Evolutionary conservation across 1,284 basidiomycete species (phyloP).

Genomic region (Laetiporus sulphureus): DNA sequence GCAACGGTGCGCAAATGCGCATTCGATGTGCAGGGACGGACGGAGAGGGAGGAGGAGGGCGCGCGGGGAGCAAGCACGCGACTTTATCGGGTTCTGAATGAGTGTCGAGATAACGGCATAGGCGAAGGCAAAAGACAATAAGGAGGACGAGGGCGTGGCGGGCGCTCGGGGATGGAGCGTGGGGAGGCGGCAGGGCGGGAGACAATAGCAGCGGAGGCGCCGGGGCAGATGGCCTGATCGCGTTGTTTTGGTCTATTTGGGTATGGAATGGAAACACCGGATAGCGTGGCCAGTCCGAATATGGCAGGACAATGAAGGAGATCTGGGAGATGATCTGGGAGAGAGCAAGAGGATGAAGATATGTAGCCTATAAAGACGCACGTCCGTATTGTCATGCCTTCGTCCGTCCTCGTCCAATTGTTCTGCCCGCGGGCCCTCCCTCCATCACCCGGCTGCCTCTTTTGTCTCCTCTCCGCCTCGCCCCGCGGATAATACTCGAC

Average conservation of each 20-base stretch:
- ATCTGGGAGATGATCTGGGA: slow-evolving; percentile 32
- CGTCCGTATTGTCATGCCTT: slow-evolving; percentile 53
- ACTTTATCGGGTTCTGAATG: slow-evolving; percentile 24
- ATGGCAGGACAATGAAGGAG: slow-evolving; percentile 34
- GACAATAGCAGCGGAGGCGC: slow-evolving; percentile 22
- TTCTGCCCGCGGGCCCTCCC: slow-evolving; percentile 34
- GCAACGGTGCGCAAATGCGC: neutral
- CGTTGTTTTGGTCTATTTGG: slow-evolving; percentile 32
- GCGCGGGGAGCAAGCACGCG: slow-evolving; percentile 22
- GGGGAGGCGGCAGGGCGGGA: slow-evolving; percentile 35
- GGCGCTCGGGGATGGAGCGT: slow-evolving; percentile 23
- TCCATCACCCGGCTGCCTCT: slow-evolving; percentile 24
- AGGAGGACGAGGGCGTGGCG: slow-evolving; percentile 29
- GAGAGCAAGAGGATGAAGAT: too few species aligned
- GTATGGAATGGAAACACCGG: slow-evolving; percentile 33
- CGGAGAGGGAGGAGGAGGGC: slow-evolving; percentile 11
- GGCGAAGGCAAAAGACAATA: slow-evolving; percentile 24
- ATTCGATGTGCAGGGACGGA: neutral
- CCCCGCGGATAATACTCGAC: slow-evolving; percentile 22
- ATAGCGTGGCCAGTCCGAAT: slow-evolving; percentile 29
- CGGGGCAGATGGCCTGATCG: slow-evolving; percentile 21
- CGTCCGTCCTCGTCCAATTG: slow-evolving; percentile 61
- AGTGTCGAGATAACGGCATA: slow-evolving; percentile 23
- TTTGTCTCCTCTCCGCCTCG: slow-evolving; percentile 25
- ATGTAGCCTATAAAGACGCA: slow-evolving; percentile 57